Conservation (phyloP, 805 yeast genomes). For the Candida sphagnicola region DNA sequence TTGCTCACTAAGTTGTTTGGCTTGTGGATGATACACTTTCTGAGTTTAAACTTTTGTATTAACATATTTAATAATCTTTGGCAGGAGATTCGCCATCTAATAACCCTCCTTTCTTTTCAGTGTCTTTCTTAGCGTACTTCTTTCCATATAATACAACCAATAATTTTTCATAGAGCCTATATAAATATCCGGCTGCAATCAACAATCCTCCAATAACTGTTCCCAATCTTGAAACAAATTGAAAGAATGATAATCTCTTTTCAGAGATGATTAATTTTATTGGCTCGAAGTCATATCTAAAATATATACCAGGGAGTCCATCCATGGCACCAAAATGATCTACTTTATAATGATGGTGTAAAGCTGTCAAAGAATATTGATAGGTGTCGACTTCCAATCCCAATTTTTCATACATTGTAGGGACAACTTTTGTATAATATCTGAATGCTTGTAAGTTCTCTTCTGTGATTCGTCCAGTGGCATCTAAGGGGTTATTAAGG, state of each 20-base stretch:
- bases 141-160: constrained; percentile 55
- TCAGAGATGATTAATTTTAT: constrained; percentile 68
- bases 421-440: constrained; percentile 77
- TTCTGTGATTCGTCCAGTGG: constrained; percentile 55
- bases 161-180: constrained; percentile 52
- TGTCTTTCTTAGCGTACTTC: constrained; percentile 45
- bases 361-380: constrained; percentile 74
- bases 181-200: constrained; percentile 64
- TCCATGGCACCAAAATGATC: constrained; percentile 11
- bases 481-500: constrained; percentile 83
- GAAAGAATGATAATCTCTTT: constrained; percentile 68
- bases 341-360: constrained; percentile 23
- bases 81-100: not conserved
- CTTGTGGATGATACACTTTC: too few species aligned
- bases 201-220: constrained; percentile 82
- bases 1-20: too few species aligned
- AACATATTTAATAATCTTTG: not conserved
- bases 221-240: constrained; percentile 71
- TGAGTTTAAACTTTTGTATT: too few species aligned
- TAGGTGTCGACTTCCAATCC: constrained; percentile 76
- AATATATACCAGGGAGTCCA: constrained; percentile 72
- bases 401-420: constrained; percentile 67
- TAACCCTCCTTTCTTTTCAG: constrained; percentile 40
- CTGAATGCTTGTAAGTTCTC: constrained; percentile 49
- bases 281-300: constrained; percentile 88